These are phyloP conservation scores for Fusarium protoensiforme DNA, from an alignment of 2,329 filamentous ascomycete species.

Conservation along the genomic window DNA sequence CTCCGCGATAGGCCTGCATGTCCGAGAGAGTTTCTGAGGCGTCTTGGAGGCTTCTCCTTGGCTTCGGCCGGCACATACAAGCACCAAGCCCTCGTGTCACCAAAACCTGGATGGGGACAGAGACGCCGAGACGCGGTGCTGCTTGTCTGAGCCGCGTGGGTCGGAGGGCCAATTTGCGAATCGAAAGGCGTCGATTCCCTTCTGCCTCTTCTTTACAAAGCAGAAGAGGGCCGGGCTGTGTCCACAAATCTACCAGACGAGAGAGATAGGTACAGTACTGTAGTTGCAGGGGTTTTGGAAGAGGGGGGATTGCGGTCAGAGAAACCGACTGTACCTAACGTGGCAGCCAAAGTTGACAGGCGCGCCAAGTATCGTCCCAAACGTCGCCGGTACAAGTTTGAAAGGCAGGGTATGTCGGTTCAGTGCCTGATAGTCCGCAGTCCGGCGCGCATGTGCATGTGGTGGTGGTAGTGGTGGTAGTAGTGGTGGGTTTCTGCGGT, in stretches of 20 bases:
- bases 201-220: conserved; percentile 7
- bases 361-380: conserved; percentile 15
- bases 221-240: conserved; percentile 12
- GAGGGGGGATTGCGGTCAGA: conserved; percentile 1
- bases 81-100: neutral
- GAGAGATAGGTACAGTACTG: neutral
- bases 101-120: neutral
- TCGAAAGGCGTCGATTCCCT: conserved; percentile 17
- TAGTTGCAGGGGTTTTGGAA: conserved; percentile 20
- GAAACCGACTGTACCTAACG: neutral
- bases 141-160: conserved; percentile 32
- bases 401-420: neutral
- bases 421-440: conserved; percentile 12
- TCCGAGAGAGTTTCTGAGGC: conserved; percentile 29
- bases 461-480: no score
- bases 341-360: conserved; percentile 9
- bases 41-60: conserved; percentile 29
- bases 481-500: no score
- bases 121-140: conserved; percentile 17
- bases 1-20: conserved; percentile 22
- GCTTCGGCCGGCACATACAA: neutral
- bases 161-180: conserved; percentile 18
- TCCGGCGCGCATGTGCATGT: conserved; percentile 21
- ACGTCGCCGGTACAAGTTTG: neutral
- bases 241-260: neutral